Evolutionary conservation across 2,329 filamentous ascomycete genomes (phyloP).

Genomic region (Emericellopsis cladophorae): DNA sequence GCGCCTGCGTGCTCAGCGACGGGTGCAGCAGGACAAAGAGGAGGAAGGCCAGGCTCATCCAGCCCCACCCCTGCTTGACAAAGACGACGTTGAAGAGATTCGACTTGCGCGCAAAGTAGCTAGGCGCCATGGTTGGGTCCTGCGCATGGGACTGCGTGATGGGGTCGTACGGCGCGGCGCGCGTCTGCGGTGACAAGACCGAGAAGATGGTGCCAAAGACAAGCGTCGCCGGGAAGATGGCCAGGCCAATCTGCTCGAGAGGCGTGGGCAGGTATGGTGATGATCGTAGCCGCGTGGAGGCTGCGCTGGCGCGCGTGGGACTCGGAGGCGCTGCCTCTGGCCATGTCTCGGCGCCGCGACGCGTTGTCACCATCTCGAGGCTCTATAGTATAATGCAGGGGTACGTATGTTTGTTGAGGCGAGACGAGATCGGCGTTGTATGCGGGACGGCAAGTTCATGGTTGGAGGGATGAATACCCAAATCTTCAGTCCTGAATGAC

Average conservation of each 20-base stretch:
- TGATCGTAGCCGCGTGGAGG: conserved; percentile 19
- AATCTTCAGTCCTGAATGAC: too few species aligned
- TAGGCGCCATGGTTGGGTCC: conserved; percentile 44
- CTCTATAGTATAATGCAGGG: too few species aligned
- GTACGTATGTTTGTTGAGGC: too few species aligned
- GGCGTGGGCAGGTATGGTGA: conserved; percentile 57
- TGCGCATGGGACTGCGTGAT: conserved; percentile 50
- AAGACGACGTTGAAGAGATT: conserved; percentile 90
- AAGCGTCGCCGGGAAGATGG: conserved; percentile 65
- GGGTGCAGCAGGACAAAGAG: conserved; percentile 60
- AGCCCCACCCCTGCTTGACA: conserved; percentile 91
- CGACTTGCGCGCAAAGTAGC: conserved; percentile 87
- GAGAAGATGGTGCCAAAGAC: conserved; percentile 74
- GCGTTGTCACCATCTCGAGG: conserved; percentile 4
- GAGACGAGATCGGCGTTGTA: too few species aligned
- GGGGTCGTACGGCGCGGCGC: conserved; percentile 48
- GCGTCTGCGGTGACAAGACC: conserved; percentile 59
- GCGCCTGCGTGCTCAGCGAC: conserved; percentile 17
- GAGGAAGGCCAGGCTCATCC: conserved; percentile 67
- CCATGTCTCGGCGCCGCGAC: conserved; percentile 3
- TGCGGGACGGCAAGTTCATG: too few species aligned
- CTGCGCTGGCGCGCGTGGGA: conserved; percentile 3
- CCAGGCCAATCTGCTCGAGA: conserved; percentile 51
- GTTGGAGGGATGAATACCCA: too few species aligned
- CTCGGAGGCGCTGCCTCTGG: neutral